A percentile compares a stretch with the other conserved stretches of the same genome.
These are phyloP conservation scores for Aaosphaeria arxii DNA, from an alignment of 2,329 filamentous ascomycete genomes.

Conservation along the genomic window DNA sequence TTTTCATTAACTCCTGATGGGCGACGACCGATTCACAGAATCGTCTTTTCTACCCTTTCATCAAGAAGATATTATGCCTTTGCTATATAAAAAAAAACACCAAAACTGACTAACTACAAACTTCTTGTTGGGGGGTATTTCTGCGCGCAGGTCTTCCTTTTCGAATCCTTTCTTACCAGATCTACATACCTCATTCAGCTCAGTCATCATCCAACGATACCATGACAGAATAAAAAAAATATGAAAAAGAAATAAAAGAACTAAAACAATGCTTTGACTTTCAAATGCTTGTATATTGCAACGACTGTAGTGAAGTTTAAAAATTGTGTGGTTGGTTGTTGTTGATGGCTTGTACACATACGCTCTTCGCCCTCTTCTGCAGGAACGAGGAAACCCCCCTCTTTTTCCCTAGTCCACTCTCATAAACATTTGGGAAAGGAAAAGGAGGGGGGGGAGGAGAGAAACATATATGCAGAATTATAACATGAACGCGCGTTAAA, in stretches of 20 bases:
- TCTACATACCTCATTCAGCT: neutral
- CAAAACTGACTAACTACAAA: too few species aligned
- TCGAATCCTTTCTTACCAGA: neutral
- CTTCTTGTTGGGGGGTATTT: constrained; percentile 1
- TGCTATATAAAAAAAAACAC: neutral
- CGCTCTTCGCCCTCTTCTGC: neutral
- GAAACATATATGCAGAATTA: neutral
- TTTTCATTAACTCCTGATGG: too few species aligned
- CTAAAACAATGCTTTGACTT: too few species aligned
- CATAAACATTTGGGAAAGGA: too few species aligned
- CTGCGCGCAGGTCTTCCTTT: neutral
- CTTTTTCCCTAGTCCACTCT: too few species aligned
- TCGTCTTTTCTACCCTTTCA: too few species aligned
- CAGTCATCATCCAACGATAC: neutral
- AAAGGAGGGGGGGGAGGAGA: too few species aligned
- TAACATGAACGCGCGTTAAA: neutral
- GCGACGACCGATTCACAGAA: too few species aligned
- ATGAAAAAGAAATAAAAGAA: constrained; percentile 5
- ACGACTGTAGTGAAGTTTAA: constrained; percentile 31
- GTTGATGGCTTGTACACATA: neutral
- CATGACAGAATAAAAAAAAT: neutral
- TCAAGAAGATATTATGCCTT: too few species aligned
- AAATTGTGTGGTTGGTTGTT: constrained; percentile 2
- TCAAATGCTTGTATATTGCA: constrained; percentile 32
- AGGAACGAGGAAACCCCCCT: too few species aligned